These are phyloP conservation scores for Anethum foeniculum DNA, from an alignment of 140 eudicot genomes.

Conservation along the genomic window DNA sequence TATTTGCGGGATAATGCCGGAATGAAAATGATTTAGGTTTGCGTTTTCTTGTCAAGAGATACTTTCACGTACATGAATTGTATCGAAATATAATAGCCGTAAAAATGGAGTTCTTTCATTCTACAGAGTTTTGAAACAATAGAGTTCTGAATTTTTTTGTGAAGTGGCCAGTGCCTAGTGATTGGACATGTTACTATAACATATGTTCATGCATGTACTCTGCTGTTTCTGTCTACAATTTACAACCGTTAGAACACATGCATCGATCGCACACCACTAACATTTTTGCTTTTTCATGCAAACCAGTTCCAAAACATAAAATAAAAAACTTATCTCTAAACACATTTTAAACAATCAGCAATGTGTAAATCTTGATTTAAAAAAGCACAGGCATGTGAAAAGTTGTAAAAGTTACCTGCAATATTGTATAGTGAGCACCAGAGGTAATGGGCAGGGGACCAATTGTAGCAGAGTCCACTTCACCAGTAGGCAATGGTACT, in stretches of 20 bases:
- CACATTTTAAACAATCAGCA: not conserved
- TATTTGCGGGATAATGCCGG: no score
- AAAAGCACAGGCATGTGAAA: not conserved
- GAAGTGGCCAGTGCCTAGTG: not conserved
- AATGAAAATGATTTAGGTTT: no score
- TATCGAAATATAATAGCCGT: no score
- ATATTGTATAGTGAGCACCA: conserved; percentile 1
- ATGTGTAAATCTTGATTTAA: not conserved
- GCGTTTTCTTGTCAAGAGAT: not conserved
- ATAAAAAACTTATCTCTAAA: not conserved
- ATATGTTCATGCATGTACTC: not conserved
- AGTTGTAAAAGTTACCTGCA: conserved; percentile 25
- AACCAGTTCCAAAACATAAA: not conserved
- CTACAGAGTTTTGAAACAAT: not conserved
- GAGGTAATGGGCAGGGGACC: conserved; percentile 50
- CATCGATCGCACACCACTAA: not conserved
- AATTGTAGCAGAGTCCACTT: conserved; percentile 77
- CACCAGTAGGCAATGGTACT: conserved; percentile 90
- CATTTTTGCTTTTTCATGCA: not conserved
- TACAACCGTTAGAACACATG: not conserved
- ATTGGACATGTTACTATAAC: not conserved
- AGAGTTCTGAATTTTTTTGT: not conserved
- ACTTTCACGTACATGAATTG: no score
- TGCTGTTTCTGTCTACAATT: not conserved
- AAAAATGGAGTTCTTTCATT: no score